Evolutionary conservation across 179 eudicot genomes (phyloP), one percentile per base, ranked within the genome.

Genomic region (Spergularia azorica): DNA sequence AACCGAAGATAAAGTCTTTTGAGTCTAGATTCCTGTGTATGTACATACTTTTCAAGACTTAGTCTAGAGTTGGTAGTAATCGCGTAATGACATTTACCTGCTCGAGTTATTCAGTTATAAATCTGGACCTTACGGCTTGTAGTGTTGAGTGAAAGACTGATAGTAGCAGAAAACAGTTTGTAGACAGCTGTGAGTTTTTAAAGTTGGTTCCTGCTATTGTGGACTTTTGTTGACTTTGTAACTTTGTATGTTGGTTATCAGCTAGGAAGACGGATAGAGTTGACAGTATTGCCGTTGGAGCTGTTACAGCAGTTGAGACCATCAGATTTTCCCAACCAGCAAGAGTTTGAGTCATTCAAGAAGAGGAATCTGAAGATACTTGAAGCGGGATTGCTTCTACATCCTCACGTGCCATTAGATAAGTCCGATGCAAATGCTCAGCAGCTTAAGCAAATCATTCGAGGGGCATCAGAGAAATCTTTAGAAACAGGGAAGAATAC

Each of bases 211-310:
- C 56, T 72, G 58, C 12, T 77, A 58, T 18, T 66, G 10, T 36
- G 78, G 38, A 26, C 17, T 54, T 63, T 26, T 36, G 51, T 16
- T 68, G 4, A 72, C 54, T 13, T 48, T 15, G 17, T 70, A 0
- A 67, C 57, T 38, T 36, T 74, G 5, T 62, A 9, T 74, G 10
- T 54, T 78, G 71, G 56, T 66, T 79, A 66, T 74, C 92, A 95
- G 99, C 90, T 91, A 73, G 97, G 99, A 72, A 88, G 85, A 79
- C 89, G 95, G 48, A 71, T 91, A 21, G 97, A 95, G 83, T 73
- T 88, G 12, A 77, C 92, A 61, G 97, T 95, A 79, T 75, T 93
- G 74, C 99, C 99, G 6, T 73, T 95, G 76, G 97, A 95, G 84
- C 83, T 93, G 56, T 74, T 95, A 68, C 99, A 93, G 78, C 97